Evolutionary conservation across 1,284 basidiomycete species (phyloP).

Genomic region (Austroboletus niveus): DNA sequence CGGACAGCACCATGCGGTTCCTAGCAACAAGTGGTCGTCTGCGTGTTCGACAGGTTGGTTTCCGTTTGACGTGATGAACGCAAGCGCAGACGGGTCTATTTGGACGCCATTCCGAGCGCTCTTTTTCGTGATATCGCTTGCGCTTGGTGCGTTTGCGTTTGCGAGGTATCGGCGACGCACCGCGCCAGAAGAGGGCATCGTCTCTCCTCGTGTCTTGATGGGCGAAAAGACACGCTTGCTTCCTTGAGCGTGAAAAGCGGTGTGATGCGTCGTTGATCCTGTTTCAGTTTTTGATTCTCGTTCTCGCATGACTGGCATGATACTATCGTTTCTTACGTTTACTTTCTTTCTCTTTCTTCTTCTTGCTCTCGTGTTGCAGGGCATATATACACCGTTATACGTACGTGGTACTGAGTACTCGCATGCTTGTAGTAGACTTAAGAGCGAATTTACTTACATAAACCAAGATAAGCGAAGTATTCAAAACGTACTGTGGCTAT

Average conservation of each 20-base stretch:
- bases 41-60: constrained; percentile 46
- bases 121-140: constrained; percentile 37
- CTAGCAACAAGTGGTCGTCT: constrained; percentile 62
- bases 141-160: constrained; percentile 38
- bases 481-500: too few species aligned
- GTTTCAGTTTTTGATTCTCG: neutral
- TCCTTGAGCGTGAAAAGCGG: constrained; percentile 7
- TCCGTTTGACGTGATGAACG: constrained; percentile 26
- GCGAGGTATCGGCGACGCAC: constrained; percentile 14
- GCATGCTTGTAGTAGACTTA: constrained; percentile 10
- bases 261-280: neutral
- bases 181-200: constrained; percentile 4
- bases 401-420: constrained; percentile 18
- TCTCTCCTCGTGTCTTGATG: constrained; percentile 13
- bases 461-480: too few species aligned
- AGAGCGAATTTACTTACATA: neutral
- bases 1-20: constrained; percentile 56
- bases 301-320: constrained; percentile 10
- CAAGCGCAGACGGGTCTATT: constrained; percentile 14
- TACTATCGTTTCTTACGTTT: neutral
- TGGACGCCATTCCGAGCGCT: constrained; percentile 34
- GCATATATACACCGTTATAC: neutral
- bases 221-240: constrained; percentile 28
- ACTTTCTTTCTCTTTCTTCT: neutral
- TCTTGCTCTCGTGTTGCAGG: neutral